Evolutionary conservation across 225 moss, liverwort and hornwort species (phyloP).

Genomic region (Rhytidiadelphus loreus): DNA sequence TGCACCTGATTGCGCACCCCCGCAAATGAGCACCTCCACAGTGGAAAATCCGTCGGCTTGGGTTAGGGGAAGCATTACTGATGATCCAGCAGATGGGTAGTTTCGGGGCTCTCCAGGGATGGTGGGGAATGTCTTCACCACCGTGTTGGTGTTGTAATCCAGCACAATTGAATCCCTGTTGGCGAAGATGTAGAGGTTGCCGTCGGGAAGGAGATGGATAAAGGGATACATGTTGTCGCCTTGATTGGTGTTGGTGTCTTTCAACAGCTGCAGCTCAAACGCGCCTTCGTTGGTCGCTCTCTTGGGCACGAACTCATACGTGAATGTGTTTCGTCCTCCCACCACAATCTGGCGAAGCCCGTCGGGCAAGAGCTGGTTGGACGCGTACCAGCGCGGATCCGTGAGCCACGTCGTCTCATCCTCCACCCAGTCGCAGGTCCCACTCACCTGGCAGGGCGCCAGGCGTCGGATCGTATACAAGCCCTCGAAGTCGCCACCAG

Average conservation of each 20-base stretch:
- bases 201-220: conserved; percentile 10
- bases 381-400: conserved; percentile 21
- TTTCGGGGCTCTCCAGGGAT: conserved; percentile 30
- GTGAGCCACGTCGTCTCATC: background rate
- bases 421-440: conserved; percentile 39
- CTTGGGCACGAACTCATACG: conserved; percentile 25
- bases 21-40: conserved; percentile 25
- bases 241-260: background rate
- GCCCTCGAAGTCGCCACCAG: conserved; percentile 25
- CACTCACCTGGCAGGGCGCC: background rate
- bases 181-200: conserved; percentile 31
- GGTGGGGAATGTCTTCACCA: conserved; percentile 15
- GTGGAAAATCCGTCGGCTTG: background rate
- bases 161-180: conserved; percentile 17
- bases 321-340: background rate
- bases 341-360: conserved; percentile 15
- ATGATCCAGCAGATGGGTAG: conserved; percentile 27
- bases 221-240: conserved; percentile 24
- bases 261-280: conserved; percentile 9
- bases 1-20: background rate
- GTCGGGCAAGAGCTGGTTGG: conserved; percentile 33
- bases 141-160: conserved; percentile 4
- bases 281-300: background rate
- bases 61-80: conserved; percentile 19
- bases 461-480: conserved; percentile 7